Conservation (phyloP, 495 filamentous ascomycete genomes). For the Copromyces sp. region DNA sequence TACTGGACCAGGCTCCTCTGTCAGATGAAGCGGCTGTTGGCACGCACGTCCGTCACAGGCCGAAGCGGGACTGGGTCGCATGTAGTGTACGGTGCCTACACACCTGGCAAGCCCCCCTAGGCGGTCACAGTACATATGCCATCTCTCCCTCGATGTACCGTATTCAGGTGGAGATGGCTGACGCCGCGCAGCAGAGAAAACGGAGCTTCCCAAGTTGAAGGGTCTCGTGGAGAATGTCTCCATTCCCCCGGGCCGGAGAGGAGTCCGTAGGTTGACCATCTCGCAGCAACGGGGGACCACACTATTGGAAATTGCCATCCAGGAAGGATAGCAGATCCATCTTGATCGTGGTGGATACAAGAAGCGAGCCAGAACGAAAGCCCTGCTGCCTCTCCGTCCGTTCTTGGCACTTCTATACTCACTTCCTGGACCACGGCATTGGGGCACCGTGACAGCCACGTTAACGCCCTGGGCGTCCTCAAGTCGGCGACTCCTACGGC, state of each 20-base stretch:
- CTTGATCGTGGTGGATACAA: background rate
- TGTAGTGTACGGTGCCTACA: background rate
- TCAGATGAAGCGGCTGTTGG: background rate
- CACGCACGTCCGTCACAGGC: background rate
- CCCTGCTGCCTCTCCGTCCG: background rate
- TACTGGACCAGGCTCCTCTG: background rate
- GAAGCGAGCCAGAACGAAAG: background rate
- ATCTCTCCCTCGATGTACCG: background rate
- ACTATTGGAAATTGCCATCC: background rate
- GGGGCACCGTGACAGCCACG: background rate
- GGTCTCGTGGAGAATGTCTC: background rate
- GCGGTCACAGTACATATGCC: background rate
- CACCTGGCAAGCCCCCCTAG: background rate
- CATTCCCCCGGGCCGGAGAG: background rate
- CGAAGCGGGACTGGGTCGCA: background rate
- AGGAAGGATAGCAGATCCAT: background rate
- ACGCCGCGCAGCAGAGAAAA: background rate
- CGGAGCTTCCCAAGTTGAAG: background rate
- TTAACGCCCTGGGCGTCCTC: background rate
- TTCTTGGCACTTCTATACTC: background rate
- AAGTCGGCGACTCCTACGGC: background rate
- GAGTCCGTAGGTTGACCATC: background rate
- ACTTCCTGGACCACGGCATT: background rate
- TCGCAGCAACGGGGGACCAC: background rate
- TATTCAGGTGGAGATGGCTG: background rate